Percentiles rank a stretch among this genome's conserved stretches.
Conservation (phyloP, 495 filamentous ascomycete species). For the Aspergillus asperescens region DNA sequence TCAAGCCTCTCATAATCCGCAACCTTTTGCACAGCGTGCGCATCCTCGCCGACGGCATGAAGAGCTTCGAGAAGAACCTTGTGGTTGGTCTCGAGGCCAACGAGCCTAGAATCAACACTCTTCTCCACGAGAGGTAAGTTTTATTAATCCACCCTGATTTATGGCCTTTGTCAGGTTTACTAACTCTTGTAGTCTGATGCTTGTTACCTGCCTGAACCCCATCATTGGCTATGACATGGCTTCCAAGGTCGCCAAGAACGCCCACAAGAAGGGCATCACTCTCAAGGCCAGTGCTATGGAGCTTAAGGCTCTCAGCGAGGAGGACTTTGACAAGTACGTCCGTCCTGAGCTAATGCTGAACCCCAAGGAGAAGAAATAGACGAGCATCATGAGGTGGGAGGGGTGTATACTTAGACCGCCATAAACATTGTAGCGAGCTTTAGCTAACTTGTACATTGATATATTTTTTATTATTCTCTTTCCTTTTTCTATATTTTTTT, state of each 20-base stretch:
- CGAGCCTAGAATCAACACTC: slow-evolving; percentile 77
- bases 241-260: slow-evolving; percentile 97
- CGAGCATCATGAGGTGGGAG: background rate
- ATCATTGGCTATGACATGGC: slow-evolving; percentile 99
- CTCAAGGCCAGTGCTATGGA: slow-evolving; percentile 93
- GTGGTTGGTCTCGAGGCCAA: slow-evolving; percentile 87
- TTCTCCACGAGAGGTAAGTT: slow-evolving; percentile 77
- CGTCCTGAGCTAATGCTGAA: slow-evolving; percentile 95
- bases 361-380: slow-evolving; percentile 59
- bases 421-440: slow-evolving; percentile 20
- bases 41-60: slow-evolving; percentile 86
- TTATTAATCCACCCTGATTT: slow-evolving; percentile 1
- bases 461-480: slow-evolving; percentile 12
- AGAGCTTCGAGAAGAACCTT: slow-evolving; percentile 87
- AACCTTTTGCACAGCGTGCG: slow-evolving; percentile 89
- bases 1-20: slow-evolving; percentile 93
- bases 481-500: too few species aligned
- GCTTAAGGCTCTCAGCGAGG: slow-evolving; percentile 80
- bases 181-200: slow-evolving; percentile 71
- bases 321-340: slow-evolving; percentile 88
- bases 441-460: slow-evolving; percentile 17
- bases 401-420: slow-evolving; percentile 8
- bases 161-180: background rate
- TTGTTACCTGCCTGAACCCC: slow-evolving; percentile 97
- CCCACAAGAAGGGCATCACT: slow-evolving; percentile 94